Evolutionary conservation across 441 rosid genomes (phyloP), one percentile per base, ranked within the genome.

Genomic region (Omphalea diandra): DNA sequence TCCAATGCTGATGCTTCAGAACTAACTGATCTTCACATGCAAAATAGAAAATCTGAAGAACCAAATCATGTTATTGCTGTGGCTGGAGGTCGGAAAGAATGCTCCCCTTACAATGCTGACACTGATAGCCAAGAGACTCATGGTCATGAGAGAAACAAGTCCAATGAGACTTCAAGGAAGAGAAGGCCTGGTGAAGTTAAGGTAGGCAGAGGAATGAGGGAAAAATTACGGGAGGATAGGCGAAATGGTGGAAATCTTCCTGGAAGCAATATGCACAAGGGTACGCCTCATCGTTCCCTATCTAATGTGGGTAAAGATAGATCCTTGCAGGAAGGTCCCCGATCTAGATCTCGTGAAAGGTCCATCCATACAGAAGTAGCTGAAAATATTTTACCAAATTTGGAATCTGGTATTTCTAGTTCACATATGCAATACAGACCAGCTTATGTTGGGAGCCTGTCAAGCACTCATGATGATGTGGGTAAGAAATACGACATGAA

Each of bases 191-290:
- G 65, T 55, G 63, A 63, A 12, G 70, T 75, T 72, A 78, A 65
- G 55, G 59, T 0, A 75, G 80, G 74, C 76, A 75, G 77, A 74
- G 80, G 75, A 68, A 47, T 41, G 8, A 77, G 75, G 20, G 75
- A 75, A 68, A 80, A 65, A 35, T 63, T 67, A 69, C 70, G 78
- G 31, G 80, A 69, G 40, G 76, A 73, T 52, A 33, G 65, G 68
- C 78, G 66, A 55, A 80, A 71, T 71, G 76, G 70, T 55, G 78
- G 59, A 60, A 84, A 67, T 75, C 70, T 76, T 69, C 54, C 80
- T 63, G 74, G 43, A 58, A 79, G 68, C 57, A 83, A 82, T 69
- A 69, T 41, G 26, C 15, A 63, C 61, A 69, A 62, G 56, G 82
- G 60, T 63, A 40, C 66, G 52, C 57, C 75, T 73, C 67, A 46